Conservation (phyloP, 2,329 filamentous ascomycete genomes). For the Chrysosporium keratinophilum region DNA sequence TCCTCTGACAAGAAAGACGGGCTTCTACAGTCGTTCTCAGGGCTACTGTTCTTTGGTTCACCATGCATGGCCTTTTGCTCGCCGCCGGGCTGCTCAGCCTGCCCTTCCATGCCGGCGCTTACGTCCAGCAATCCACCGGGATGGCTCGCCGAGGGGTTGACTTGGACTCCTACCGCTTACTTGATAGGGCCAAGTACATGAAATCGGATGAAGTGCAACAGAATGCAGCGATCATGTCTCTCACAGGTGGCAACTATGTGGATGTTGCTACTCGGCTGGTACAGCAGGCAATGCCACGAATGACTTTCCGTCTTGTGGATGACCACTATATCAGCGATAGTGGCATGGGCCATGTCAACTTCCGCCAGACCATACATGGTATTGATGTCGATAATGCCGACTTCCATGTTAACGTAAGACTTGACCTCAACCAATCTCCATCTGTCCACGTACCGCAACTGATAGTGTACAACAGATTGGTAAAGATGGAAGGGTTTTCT, state of each 20-base stretch:
- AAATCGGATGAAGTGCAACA: slow-evolving; percentile 4
- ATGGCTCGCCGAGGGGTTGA: slow-evolving; percentile 13
- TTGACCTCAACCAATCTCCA: neutral
- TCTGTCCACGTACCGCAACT: neutral
- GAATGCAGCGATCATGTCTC: neutral
- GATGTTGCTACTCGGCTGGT: slow-evolving; percentile 11
- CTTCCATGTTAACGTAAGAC: slow-evolving; percentile 16
- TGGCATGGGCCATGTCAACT: slow-evolving; percentile 14
- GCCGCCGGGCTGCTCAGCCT: slow-evolving; percentile 12
- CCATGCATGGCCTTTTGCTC: slow-evolving; percentile 16
- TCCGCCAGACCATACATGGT: slow-evolving; percentile 13
- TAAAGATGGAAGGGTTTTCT: slow-evolving; percentile 14
- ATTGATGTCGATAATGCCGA: slow-evolving; percentile 15
- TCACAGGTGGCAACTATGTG: slow-evolving; percentile 11
- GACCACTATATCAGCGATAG: slow-evolving; percentile 15
- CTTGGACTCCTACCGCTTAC: slow-evolving; percentile 12
- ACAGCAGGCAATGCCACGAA: slow-evolving; percentile 8
- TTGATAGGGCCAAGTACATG: slow-evolving; percentile 7
- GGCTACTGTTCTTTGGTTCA: neutral
- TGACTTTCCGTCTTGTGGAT: slow-evolving; percentile 13
- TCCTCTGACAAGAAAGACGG: too few relatives aligned
- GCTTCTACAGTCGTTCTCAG: too few relatives aligned
- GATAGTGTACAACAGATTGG: slow-evolving; percentile 2
- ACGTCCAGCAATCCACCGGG: slow-evolving; percentile 6
- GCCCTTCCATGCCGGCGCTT: slow-evolving; percentile 9